These are phyloP conservation scores for Fusarium verrucosum DNA, from an alignment of 2,329 filamentous ascomycete species.

Conservation along the genomic window DNA sequence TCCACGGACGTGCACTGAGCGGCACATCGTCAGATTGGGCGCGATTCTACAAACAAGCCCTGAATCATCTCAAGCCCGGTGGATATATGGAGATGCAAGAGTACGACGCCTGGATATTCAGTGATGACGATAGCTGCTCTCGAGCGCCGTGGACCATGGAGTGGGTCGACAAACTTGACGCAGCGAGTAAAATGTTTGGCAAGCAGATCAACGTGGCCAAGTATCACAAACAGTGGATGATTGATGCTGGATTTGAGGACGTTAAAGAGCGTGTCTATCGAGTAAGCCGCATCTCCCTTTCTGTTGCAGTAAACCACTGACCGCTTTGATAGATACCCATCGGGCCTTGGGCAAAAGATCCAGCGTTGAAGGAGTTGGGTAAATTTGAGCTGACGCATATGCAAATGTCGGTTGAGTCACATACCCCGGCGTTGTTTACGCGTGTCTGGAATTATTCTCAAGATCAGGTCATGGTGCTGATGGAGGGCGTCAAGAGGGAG, in stretches of 20 bases:
- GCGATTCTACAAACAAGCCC: slow-evolving; percentile 45
- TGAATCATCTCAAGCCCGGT: slow-evolving; percentile 47
- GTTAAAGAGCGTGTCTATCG: slow-evolving; percentile 40
- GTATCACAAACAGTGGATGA: slow-evolving; percentile 51
- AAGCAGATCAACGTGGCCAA: slow-evolving; percentile 53
- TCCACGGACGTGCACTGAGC: slow-evolving; percentile 50
- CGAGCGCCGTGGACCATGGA: slow-evolving; percentile 52
- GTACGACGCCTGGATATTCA: slow-evolving; percentile 52
- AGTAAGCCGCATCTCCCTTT: not conserved
- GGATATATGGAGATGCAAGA: slow-evolving; percentile 54
- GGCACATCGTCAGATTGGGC: slow-evolving; percentile 49
- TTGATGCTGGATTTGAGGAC: slow-evolving; percentile 51
- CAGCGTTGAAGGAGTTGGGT: slow-evolving; percentile 50
- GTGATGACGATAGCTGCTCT: slow-evolving; percentile 51
- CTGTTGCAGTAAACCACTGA: not conserved
- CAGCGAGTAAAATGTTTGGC: slow-evolving; percentile 49
- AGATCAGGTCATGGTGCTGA: slow-evolving; percentile 54
- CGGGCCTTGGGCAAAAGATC: slow-evolving; percentile 52
- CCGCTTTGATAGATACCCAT: slow-evolving; percentile 48
- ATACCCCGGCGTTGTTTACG: slow-evolving; percentile 53
- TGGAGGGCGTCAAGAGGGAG: slow-evolving; percentile 60
- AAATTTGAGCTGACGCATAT: slow-evolving; percentile 51
- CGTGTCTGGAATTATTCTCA: slow-evolving; percentile 51
- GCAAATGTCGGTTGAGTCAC: slow-evolving; percentile 56
- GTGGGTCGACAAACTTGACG: slow-evolving; percentile 51